phyloP scores from a whole-genome alignment of 768 basidiomycete genomes.

The Tricholoma furcatifolium region DNA sequence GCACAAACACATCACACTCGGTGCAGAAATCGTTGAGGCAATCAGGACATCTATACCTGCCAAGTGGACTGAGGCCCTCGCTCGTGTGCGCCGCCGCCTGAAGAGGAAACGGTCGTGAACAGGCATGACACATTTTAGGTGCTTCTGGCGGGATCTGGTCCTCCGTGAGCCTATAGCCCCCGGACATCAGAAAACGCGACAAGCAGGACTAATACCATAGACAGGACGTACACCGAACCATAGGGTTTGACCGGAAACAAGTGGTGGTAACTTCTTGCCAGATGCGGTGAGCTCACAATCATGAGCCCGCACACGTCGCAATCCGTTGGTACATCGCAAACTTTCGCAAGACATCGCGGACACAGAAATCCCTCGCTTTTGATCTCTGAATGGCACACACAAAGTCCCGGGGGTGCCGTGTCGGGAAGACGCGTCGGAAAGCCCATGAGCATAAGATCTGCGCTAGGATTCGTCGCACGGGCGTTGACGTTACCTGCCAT shows the following conservation, averaged over 20 bases:
- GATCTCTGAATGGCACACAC: conserved; percentile 91
- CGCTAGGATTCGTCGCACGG: conserved; percentile 52
- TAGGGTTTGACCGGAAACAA: conserved; percentile 93
- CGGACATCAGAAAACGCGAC: conserved; percentile 1
- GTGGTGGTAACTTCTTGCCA: conserved; percentile 94
- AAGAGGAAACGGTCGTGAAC: conserved; percentile 71
- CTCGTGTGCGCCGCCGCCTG: conserved; percentile 34
- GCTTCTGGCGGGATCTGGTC: conserved; percentile 30
- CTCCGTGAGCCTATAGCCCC: conserved; percentile 34
- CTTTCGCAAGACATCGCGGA: conserved; percentile 87
- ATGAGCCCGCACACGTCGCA: conserved; percentile 96
- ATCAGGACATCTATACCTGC: conserved; percentile 87
- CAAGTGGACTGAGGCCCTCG: conserved; percentile 79
- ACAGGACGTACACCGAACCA: conserved; percentile 66
- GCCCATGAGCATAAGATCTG: conserved; percentile 99
- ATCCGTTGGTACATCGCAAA: conserved; percentile 98
- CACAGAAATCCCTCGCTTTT: conserved; percentile 94
- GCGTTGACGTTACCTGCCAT: conserved; percentile 41
- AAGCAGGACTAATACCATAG: neutral
- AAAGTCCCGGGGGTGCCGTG: conserved; percentile 78
- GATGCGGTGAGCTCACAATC: conserved; percentile 97
- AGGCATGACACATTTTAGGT: conserved; percentile 68
- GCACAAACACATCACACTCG: conserved; percentile 96
- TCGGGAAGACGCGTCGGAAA: conserved; percentile 93
- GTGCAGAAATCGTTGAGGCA: conserved; percentile 88